These are phyloP conservation scores for Apiotrichum montevideense DNA, from an alignment of 1,284 basidiomycete species.

Conservation along the genomic window DNA sequence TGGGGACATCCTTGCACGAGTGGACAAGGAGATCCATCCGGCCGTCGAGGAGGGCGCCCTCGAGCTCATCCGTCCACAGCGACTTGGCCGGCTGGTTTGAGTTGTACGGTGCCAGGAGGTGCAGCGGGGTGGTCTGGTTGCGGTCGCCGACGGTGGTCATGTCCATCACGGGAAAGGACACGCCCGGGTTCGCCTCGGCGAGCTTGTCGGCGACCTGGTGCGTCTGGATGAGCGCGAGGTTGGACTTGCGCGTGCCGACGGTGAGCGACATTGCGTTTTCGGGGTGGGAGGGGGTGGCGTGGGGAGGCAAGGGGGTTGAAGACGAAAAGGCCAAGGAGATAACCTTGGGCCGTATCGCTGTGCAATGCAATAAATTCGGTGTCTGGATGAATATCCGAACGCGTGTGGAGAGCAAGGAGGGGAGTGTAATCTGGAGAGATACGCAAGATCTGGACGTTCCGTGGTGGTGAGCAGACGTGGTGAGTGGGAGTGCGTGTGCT, in stretches of 20 bases:
- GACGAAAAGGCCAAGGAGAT: no score
- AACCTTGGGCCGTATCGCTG: no score
- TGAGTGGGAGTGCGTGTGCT: no score
- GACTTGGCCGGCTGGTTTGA: conserved; percentile 58
- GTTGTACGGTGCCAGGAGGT: conserved; percentile 46
- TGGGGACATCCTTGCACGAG: conserved; percentile 90
- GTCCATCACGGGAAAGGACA: conserved; percentile 63
- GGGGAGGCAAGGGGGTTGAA: neutral
- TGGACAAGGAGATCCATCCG: conserved; percentile 91
- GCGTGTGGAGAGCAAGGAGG: no score
- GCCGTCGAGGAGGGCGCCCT: conserved; percentile 66
- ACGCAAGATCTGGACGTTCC: no score
- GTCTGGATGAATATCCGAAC: no score
- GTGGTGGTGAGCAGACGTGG: no score
- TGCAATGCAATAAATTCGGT: no score
- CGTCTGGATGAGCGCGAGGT: conserved; percentile 82
- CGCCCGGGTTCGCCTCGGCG: conserved; percentile 49
- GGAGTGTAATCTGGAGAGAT: no score
- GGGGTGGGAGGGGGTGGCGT: neutral
- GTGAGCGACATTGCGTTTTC: conserved; percentile 40
- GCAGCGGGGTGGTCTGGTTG: conserved; percentile 63
- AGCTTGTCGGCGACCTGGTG: conserved; percentile 63
- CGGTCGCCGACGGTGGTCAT: conserved; percentile 90
- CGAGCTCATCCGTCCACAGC: conserved; percentile 93
- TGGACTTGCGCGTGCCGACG: conserved; percentile 76